Evolutionary conservation across 345 rosid species (phyloP), one percentile per base, ranked within the genome.

Genomic region (Raphanus sativus): DNA sequence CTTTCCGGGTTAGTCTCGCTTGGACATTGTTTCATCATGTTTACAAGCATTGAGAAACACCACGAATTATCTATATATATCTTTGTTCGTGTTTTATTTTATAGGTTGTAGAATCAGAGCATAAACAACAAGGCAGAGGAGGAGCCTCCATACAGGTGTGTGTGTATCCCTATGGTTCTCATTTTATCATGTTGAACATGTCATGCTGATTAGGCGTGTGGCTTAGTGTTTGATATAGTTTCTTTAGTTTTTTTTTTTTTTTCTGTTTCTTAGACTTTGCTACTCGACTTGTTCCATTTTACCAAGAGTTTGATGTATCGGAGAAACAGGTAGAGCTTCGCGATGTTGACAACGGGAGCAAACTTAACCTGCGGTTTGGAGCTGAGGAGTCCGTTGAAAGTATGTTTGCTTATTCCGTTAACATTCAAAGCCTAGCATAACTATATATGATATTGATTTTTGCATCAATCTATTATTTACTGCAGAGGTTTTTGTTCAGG

Each of bases 51-150:
- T 21, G 21, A 21, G 21, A 21, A 21, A 21, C 0, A 21, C 0
- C 21, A 21, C 21, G 0, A 21, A 21, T 21, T 21, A 21, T 21
- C 21, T 21, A 21, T 21, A 21, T 21, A 21, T 21, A 21, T 21
- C 7, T 33, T 33, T 33, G 32, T 33, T 6, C 36, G 1, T 33
- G 10, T 52, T 16, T 33, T 68, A 7, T 45, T 11, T 33, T 55
- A 13, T 73, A 92, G 98, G 97, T 92, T 30, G 63, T 94, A 21
- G 91, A 86, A 36, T 85, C 88, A 11, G 94, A 88, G 82, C 98
- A 92, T 78, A 90, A 84, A 75, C 91, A 88, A 70, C 97, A 87
- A 66, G 98, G 98, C 65, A 86, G 98, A 86, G 98, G 98, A 83
- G 96, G 97, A 67, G 98, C 98, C 68, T 80, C 83, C 78, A 89